Percentiles rank a stretch among this genome's conserved stretches.
Conservation (phyloP, 352 stramenopile genomes). For the Phytophthora boehmeriae region DNA sequence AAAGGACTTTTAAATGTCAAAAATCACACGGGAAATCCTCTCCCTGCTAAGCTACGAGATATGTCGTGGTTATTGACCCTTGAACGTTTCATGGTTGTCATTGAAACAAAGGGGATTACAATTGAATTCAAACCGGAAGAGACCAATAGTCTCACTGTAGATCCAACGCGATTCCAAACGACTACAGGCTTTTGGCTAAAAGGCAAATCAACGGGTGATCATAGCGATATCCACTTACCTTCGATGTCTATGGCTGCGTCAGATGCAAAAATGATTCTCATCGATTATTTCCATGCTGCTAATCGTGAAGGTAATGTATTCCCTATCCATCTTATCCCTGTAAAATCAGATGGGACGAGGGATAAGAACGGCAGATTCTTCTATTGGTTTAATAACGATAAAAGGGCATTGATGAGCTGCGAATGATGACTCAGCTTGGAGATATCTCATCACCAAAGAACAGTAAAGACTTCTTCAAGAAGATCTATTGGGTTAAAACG, state of each 20-base stretch:
- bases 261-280: background rate
- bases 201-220: background rate
- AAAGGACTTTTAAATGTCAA: background rate
- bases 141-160: background rate
- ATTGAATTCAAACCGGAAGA: background rate
- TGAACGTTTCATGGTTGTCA: background rate
- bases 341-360: background rate
- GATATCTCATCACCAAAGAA: slow-evolving; percentile 1
- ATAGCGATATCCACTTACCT: background rate
- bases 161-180: background rate
- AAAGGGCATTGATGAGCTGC: background rate
- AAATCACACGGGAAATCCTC: background rate
- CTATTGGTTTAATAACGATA: background rate
- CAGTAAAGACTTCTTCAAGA: background rate
- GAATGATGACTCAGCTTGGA: background rate
- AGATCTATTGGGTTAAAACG: background rate
- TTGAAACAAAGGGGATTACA: background rate
- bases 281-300: background rate
- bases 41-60: background rate
- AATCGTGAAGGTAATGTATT: background rate
- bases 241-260: background rate
- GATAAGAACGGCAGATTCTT: background rate
- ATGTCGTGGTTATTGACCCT: background rate
- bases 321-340: background rate
- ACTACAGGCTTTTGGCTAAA: background rate